These are phyloP conservation scores for Tulasnella calospora DNA, from an alignment of 768 basidiomycete species.

Conservation along the genomic window DNA sequence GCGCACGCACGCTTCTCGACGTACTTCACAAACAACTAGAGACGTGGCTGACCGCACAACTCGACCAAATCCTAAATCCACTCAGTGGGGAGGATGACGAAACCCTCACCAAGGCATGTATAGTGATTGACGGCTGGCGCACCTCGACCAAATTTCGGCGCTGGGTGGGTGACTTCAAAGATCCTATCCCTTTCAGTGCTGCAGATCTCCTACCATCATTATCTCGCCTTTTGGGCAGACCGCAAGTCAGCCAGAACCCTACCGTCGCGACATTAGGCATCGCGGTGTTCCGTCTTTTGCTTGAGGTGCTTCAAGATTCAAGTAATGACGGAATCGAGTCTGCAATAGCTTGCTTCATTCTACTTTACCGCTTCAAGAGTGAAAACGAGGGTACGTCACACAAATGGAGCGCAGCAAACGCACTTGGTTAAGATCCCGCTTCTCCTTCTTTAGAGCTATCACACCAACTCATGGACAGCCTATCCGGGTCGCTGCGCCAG, in stretches of 20 bases:
- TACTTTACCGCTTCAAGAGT: neutral
- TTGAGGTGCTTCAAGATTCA: neutral
- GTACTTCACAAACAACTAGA: neutral
- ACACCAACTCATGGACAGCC: neutral
- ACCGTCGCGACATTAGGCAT: neutral
- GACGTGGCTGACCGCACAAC: neutral
- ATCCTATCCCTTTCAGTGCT: neutral
- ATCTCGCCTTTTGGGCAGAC: neutral
- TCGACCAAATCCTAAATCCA: neutral
- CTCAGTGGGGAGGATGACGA: too few relatives aligned
- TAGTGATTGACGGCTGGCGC: neutral
- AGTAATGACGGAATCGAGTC: neutral
- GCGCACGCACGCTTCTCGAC: neutral
- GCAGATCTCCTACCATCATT: neutral
- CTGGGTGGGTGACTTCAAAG: neutral
- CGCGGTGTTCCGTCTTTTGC: neutral
- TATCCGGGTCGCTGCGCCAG: neutral
- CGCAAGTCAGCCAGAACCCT: neutral
- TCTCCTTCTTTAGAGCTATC: neutral
- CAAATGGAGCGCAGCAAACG: neutral
- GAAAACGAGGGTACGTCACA: neutral
- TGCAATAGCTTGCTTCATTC: neutral
- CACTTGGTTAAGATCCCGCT: neutral
- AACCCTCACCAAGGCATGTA: neutral
- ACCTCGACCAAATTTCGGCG: neutral